A percentile compares a stretch with the other conserved stretches of the same genome.
Evolutionary conservation across 805 yeast genomes (phyloP).

Genomic region (Pichia californica): DNA sequence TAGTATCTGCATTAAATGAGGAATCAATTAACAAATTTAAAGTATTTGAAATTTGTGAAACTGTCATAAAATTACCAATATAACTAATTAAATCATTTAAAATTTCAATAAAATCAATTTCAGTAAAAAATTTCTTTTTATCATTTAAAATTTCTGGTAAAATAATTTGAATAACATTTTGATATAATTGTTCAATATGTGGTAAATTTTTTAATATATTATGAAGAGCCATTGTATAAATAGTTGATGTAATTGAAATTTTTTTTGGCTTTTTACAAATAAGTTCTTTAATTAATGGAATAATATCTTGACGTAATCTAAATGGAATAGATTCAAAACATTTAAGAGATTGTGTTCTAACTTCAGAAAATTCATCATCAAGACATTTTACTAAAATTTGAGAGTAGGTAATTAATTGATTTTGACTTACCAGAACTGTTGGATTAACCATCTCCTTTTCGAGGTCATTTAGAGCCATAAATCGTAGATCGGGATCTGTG

Average conservation of each 20-base stretch:
- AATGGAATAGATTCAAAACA: constrained; percentile 34
- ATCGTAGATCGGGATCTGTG: constrained; percentile 75
- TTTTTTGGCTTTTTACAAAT: constrained; percentile 21
- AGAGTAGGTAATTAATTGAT: constrained; percentile 27
- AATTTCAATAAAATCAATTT: constrained; percentile 56
- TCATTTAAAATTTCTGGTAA: constrained; percentile 29
- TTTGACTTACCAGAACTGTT: constrained; percentile 30
- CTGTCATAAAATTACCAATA: constrained; percentile 29
- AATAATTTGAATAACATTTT: constrained; percentile 31
- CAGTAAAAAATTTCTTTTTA: constrained; percentile 22
- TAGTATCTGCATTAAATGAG: constrained; percentile 35
- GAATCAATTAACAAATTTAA: constrained; percentile 30
- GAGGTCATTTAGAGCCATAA: constrained; percentile 78
- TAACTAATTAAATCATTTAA: constrained; percentile 48
- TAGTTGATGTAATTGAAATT: constrained; percentile 37
- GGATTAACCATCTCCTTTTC: constrained; percentile 34
- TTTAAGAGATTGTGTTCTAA: constrained; percentile 66
- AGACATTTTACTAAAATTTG: constrained; percentile 29
- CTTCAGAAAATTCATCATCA: constrained; percentile 61
- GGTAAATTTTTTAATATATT: constrained; percentile 33
- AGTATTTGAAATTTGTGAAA: constrained; percentile 17
- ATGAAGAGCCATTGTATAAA: constrained; percentile 48
- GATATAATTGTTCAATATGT: constrained; percentile 15
- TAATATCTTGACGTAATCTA: constrained; percentile 27
- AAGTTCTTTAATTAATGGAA: constrained; percentile 27